A percentile compares a stretch with the other conserved stretches of the same genome.
Evolutionary conservation across 164 flowering plant species (phyloP).

Genomic region (Euptelea pleiosperma): DNA sequence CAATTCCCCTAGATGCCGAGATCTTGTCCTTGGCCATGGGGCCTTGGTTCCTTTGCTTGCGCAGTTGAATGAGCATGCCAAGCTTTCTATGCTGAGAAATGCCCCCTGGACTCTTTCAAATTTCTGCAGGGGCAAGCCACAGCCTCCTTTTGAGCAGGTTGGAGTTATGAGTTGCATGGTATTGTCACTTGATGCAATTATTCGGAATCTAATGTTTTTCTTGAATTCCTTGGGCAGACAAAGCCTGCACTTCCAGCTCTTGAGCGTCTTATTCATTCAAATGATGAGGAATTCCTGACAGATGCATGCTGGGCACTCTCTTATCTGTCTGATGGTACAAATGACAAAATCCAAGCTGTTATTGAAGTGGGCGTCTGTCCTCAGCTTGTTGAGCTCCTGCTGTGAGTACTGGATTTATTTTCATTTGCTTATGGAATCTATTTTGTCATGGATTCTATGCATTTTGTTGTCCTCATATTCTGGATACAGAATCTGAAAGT

Average conservation of each 20-base stretch:
- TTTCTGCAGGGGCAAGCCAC: slow-evolving; percentile 89
- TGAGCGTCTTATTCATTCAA: slow-evolving; percentile 69
- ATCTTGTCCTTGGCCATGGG: slow-evolving; percentile 65
- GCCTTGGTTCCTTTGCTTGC: slow-evolving; percentile 66
- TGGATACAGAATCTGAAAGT: neutral
- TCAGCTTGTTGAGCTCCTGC: slow-evolving; percentile 62
- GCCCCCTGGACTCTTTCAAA: slow-evolving; percentile 94
- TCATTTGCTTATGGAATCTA: neutral
- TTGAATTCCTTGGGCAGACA: slow-evolving; percentile 34
- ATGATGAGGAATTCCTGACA: slow-evolving; percentile 71
- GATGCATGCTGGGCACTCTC: slow-evolving; percentile 89
- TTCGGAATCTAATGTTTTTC: neutral
- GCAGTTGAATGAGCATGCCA: slow-evolving; percentile 74
- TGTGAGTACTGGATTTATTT: slow-evolving; percentile 40
- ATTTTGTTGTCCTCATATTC: neutral
- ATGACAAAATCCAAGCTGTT: slow-evolving; percentile 82
- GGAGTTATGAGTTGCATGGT: neutral
- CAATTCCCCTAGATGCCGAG: slow-evolving; percentile 83
- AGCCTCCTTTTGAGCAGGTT: slow-evolving; percentile 82
- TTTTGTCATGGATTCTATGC: neutral
- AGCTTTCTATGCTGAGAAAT: slow-evolving; percentile 78
- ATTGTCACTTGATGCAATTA: neutral
- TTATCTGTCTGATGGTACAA: slow-evolving; percentile 76
- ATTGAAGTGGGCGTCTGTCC: slow-evolving; percentile 75
- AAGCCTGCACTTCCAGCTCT: slow-evolving; percentile 73